Evolutionary conservation across 495 filamentous ascomycete species (phyloP).

Genomic region (Daldinia caldariorum): DNA sequence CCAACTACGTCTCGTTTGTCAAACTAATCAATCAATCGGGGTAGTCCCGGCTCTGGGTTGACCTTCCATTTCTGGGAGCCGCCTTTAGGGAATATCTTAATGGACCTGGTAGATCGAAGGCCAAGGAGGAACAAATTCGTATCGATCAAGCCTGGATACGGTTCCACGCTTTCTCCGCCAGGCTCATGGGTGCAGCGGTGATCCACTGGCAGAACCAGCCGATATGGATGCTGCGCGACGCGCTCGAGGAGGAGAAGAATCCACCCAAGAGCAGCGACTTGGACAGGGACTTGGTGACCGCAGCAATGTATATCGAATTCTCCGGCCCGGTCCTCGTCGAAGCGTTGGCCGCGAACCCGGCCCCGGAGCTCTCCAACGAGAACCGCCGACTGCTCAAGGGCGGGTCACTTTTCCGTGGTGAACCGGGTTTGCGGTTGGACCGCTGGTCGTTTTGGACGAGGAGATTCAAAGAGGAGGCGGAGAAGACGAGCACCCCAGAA

Average conservation of each 20-base stretch:
- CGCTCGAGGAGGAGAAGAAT: slow-evolving; percentile 29
- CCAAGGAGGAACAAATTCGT: slow-evolving; percentile 10
- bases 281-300: slow-evolving; percentile 25
- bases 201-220: slow-evolving; percentile 18
- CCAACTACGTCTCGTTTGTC: not conserved
- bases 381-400: slow-evolving; percentile 24
- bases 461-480: slow-evolving; percentile 37
- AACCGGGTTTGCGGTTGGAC: slow-evolving; percentile 31
- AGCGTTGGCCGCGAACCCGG: slow-evolving; percentile 24
- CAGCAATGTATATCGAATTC: slow-evolving; percentile 46
- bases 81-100: slow-evolving; percentile 35
- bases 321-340: slow-evolving; percentile 37
- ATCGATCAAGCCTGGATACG: slow-evolving; percentile 23
- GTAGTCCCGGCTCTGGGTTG: slow-evolving; percentile 35
- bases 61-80: slow-evolving; percentile 38
- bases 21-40: slow-evolving; percentile 7
- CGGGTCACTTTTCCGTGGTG: slow-evolving; percentile 34
- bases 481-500: slow-evolving; percentile 24
- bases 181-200: slow-evolving; percentile 36
- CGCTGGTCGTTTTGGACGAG: slow-evolving; percentile 42
- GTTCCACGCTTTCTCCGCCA: slow-evolving; percentile 43
- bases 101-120: slow-evolving; percentile 4
- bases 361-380: slow-evolving; percentile 27
- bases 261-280: slow-evolving; percentile 1
- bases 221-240: slow-evolving; percentile 44